Base-by-base conservation (phyloP, 148 eudicot species). In the Fallopia convolvulus region DNA sequence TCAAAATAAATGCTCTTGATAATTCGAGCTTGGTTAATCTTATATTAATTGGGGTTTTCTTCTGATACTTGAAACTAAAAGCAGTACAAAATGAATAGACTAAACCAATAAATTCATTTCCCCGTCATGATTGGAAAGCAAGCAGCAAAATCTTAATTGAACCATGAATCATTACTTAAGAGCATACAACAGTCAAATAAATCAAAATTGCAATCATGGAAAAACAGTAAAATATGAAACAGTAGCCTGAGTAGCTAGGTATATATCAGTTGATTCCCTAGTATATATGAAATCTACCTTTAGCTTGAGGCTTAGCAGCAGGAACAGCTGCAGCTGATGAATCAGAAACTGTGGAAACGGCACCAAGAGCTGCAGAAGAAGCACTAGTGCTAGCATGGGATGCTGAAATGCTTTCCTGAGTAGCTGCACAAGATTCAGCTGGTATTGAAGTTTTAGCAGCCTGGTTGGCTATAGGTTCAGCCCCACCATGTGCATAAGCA, bases 241-340 rank as follows among this genome's bases (percentile, higher is more conserved):
- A 65, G 40, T 41, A 65, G 70, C 70, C 39, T 36, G 39, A 36
- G 39, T 36, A 36, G 39, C 39, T 36, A 36, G 39, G 39, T 36
- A 36, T 10, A 0, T 63, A 26, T 14, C 70, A 30, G 42, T 66
- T 66, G n/a, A 66, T 5, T 14, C 72, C 14, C 15, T 5, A 15
- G 20, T 33, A 14, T 33, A 68, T 4, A 68, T 17, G 39, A 17
- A 1, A 3, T 39, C 10, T 73, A 73, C 75, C 75, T 73, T 73
- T 73, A 9, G 75, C 15, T 78, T 83, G 97, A 80, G 74, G 82
- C 81, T 89, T 95, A 58, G 88, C 55, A 53, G 74, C 75, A 36
- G 78, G 58, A 52, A 82, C 42, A 56, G 74, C 77, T 23, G 76
- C 66, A 44, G 83, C 47, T 47, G 87, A 74, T 65, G 79, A 66